These are phyloP conservation scores for Bidens hawaiensis DNA, from an alignment of 140 eudicot genomes.

Conservation along the genomic window DNA sequence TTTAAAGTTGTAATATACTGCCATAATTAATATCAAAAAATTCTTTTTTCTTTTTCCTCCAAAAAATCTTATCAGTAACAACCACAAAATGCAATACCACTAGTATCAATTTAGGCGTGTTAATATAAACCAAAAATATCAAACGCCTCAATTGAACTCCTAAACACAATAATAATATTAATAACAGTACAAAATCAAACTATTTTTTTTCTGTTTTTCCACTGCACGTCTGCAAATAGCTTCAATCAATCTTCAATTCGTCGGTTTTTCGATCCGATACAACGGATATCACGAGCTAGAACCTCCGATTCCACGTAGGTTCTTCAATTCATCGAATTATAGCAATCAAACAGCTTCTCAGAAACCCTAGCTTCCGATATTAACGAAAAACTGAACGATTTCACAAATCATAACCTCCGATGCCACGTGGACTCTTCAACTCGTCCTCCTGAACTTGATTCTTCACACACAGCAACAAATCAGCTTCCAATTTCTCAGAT, in stretches of 20 bases:
- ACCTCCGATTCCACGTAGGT: not conserved
- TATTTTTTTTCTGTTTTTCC: constrained; percentile 19
- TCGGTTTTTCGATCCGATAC: constrained; percentile 15
- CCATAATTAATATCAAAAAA: constrained; percentile 50
- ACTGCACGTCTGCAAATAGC: constrained; percentile 21
- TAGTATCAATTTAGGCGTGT: constrained; percentile 15
- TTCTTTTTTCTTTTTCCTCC: constrained; percentile 6
- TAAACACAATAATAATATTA: constrained; percentile 29
- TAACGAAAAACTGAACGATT: not conserved
- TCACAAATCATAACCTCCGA: not conserved
- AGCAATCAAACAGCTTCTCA: constrained; percentile 4
- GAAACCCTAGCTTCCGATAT: not conserved
- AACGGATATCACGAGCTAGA: constrained; percentile 14
- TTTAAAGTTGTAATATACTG: constrained; percentile 94
- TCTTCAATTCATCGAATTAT: not conserved
- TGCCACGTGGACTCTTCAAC: constrained; percentile 8
- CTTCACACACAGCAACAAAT: constrained; percentile 20
- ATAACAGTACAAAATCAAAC: constrained; percentile 35
- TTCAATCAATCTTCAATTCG: constrained; percentile 17
- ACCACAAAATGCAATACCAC: not conserved
- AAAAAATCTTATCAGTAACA: constrained; percentile 6
- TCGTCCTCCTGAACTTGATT: constrained; percentile 30
- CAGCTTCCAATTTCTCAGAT: constrained; percentile 26
- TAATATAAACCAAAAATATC: constrained; percentile 2
- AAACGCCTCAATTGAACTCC: constrained; percentile 57